phyloP scores from a whole-genome alignment of 257 asterid species.

The Gardenia jasminoides region DNA sequence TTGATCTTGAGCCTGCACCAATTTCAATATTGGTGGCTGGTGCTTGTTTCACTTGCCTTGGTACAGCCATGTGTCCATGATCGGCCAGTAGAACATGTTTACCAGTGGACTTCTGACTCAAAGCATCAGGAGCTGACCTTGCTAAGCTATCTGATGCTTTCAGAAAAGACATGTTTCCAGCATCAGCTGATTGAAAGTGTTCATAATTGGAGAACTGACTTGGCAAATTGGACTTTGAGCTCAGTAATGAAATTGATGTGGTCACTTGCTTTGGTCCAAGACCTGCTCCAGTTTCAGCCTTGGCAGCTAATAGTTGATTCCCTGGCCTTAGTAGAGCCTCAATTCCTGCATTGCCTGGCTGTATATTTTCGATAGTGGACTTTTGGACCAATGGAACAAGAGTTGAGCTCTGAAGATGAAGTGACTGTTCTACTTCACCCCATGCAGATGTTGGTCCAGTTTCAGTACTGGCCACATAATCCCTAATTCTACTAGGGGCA shows the following conservation, averaged over 20 bases:
- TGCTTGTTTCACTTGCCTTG: constrained; percentile 5
- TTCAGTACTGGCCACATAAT: not conserved
- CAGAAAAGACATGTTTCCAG: not conserved
- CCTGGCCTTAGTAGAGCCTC: constrained; percentile 4
- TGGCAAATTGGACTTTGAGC: constrained; percentile 2
- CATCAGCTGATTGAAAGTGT: constrained; percentile 2
- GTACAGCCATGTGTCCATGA: constrained; percentile 2
- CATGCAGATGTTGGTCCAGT: constrained; percentile 9
- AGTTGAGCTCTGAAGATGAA: not conserved
- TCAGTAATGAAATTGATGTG: not conserved
- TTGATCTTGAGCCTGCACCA: not conserved
- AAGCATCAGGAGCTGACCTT: constrained; percentile 8
- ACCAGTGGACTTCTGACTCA: not conserved
- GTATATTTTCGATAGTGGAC: not conserved
- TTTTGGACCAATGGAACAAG: not conserved
- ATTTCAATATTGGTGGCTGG: not conserved
- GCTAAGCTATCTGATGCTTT: not conserved
- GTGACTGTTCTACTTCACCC: not conserved
- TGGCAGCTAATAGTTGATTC: constrained; percentile 6
- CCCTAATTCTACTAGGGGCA: not conserved
- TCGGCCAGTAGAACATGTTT: not conserved
- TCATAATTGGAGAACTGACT: not conserved
- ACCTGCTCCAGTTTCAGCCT: not conserved
- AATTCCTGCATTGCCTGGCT: constrained; percentile 1
- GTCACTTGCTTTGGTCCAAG: constrained; percentile 9